Evolutionary conservation across 2,329 filamentous ascomycete species (phyloP), one percentile per base, ranked within the genome.

Genomic region (Blastomyces silverae): DNA sequence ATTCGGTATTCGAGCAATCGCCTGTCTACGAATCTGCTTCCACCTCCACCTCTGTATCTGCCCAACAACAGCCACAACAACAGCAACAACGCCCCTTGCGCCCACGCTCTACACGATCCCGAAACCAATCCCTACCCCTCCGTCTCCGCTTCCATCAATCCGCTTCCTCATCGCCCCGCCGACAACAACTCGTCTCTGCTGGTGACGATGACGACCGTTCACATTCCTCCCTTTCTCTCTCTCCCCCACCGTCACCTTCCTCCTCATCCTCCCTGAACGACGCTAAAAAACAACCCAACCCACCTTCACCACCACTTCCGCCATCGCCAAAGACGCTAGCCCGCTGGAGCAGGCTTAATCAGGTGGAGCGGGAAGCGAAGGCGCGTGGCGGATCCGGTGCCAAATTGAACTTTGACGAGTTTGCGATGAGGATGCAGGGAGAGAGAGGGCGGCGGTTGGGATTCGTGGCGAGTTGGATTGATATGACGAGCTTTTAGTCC

Each of bases 381-480:
- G 79, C 83, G 65, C 83, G 91, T 34, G 91, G 89, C n/a, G 92
- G 92, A 0, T 89, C 87, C 6, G 77, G 75, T 77, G 93, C 91
- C 0, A 85, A 87, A 72, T 79, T 97, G 59, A 89, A 79, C 72
- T 92, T 88, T 69, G 82, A 84, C 0, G 94, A 97, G 76, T 95
- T 97, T 76, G 87, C 90, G 71, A 79, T 80, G 50, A 87, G 88
- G 61, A 91, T 94, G 79, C 85, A 86, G 70, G 81, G 82, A n/a
- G 83, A 87, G 67, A 84, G 87, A 69, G 85, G 85, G 31, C 85
- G 86, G 72, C 79, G 88, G 63, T 81, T 92, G 67, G 89, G 90
- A 69, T 93, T 96, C 76, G 81, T 97, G 58, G 90, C 90, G 66
- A 90, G 86, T 71, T 97, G 93, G 93, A 90, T 97, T 76, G 92